phyloP scores from a whole-genome alignment of 1,284 basidiomycete species.

The Volvariella volvacea region DNA sequence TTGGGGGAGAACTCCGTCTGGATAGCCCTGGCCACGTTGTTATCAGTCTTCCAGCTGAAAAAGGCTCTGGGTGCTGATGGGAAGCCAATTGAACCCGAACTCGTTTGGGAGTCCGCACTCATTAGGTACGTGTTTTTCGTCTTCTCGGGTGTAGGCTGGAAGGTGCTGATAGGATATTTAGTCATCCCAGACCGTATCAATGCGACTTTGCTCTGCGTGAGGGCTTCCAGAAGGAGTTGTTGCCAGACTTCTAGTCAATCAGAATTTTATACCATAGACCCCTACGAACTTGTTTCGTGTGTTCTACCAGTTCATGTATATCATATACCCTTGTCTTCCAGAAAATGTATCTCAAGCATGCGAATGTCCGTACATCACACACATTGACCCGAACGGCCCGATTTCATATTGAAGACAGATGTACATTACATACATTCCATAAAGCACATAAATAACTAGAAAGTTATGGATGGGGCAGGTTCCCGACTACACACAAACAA shows the following conservation, averaged over 20 bases:
- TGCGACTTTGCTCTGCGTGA: neutral
- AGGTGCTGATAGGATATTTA: neutral
- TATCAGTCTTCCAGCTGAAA: neutral
- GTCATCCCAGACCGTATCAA: neutral
- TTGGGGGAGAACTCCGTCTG: neutral
- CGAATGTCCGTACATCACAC: too few relatives aligned
- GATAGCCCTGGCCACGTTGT: neutral
- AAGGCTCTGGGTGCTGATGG: neutral
- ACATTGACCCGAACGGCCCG: too few relatives aligned
- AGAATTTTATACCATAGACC: too few relatives aligned
- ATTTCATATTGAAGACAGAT: too few relatives aligned
- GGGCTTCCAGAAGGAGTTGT: neutral
- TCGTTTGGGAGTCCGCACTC: neutral
- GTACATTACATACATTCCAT: too few relatives aligned
- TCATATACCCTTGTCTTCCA: too few relatives aligned
- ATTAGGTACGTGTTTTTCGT: neutral
- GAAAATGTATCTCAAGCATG: too few relatives aligned
- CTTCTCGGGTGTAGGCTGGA: neutral
- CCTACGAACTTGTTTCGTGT: too few relatives aligned
- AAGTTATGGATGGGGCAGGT: too few relatives aligned
- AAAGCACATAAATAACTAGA: too few relatives aligned
- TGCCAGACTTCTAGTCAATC: neutral
- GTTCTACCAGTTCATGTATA: too few relatives aligned
- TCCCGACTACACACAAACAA: too few relatives aligned
- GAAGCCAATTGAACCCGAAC: constrained; percentile 1